A percentile compares a stretch with the other conserved stretches of the same genome.
Conservation (phyloP, 2,329 filamentous ascomycete genomes). For the Stachybotrys chartarum region DNA sequence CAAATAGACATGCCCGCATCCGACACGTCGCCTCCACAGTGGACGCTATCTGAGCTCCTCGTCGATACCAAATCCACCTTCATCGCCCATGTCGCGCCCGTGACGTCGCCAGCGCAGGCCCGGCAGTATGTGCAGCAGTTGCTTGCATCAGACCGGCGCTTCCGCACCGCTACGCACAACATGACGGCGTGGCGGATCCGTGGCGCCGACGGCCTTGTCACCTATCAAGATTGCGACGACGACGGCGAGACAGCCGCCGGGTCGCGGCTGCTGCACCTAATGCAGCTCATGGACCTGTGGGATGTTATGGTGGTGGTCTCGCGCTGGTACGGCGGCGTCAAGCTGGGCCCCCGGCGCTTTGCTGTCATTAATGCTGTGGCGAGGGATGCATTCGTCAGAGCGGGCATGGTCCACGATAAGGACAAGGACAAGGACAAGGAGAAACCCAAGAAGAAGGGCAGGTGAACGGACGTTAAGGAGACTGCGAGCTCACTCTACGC, state of each 20-base stretch:
- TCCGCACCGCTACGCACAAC: constrained; percentile 85
- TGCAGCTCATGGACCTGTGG: constrained; percentile 95
- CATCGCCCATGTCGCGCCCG: constrained; percentile 66
- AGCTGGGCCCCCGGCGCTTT: constrained; percentile 83
- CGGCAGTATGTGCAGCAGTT: constrained; percentile 66
- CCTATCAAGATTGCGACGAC: constrained; percentile 87
- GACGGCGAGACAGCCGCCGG: constrained; percentile 94
- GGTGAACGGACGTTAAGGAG: neutral
- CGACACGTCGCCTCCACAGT: constrained; percentile 46
- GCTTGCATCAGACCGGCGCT: constrained; percentile 73
- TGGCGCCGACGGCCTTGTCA: constrained; percentile 40
- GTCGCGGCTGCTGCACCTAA: constrained; percentile 73
- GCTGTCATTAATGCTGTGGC: constrained; percentile 82
- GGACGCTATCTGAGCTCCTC: constrained; percentile 67
- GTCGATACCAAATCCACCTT: constrained; percentile 85
- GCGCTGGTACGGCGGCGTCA: constrained; percentile 89
- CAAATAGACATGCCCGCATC: constrained; percentile 16
- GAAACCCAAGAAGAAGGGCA: constrained; percentile 34
- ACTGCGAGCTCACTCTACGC: no score
- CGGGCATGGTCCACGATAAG: constrained; percentile 57
- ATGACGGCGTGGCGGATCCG: constrained; percentile 90
- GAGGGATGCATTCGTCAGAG: constrained; percentile 74
- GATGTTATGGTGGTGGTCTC: constrained; percentile 88
- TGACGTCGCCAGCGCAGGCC: constrained; percentile 65
- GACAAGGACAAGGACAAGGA: constrained; percentile 26